phyloP scores from a whole-genome alignment of 176 grass and related monocot genomes.

The Melocanna baccifera region DNA sequence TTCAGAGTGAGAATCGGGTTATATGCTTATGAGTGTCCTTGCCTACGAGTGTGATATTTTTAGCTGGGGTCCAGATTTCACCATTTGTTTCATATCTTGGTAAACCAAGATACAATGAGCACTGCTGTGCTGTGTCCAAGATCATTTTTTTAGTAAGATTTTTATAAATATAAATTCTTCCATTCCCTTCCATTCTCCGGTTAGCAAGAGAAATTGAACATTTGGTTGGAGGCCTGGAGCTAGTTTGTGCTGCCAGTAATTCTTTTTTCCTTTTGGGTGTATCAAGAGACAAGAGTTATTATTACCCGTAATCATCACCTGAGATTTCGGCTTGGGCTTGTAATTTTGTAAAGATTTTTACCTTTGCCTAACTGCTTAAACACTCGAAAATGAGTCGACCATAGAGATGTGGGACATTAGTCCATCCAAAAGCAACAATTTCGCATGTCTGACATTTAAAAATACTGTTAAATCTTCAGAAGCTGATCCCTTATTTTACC shows the following conservation, averaged over 20 bases:
- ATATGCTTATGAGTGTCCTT: background rate
- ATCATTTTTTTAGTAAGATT: background rate
- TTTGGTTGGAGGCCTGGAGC: background rate
- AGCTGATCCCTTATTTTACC: constrained; percentile 9
- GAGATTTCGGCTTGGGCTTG: constrained; percentile 17
- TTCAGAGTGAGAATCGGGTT: background rate
- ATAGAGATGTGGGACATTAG: background rate
- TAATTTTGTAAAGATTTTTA: constrained; percentile 14
- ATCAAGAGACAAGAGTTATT: constrained; percentile 28
- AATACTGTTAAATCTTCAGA: constrained; percentile 8
- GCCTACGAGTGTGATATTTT: background rate
- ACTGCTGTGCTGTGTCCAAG: background rate
- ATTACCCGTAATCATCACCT: constrained; percentile 22
- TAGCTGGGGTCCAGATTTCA: background rate
- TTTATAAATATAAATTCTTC: background rate
- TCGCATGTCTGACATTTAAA: background rate
- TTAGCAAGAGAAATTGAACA: constrained; percentile 6
- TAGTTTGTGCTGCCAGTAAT: background rate
- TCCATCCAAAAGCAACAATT: background rate
- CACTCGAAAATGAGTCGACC: background rate
- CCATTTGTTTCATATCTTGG: background rate
- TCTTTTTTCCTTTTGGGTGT: background rate
- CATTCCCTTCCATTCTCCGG: background rate
- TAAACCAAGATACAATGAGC: background rate
- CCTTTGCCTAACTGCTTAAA: background rate